Percentiles rank a stretch among this genome's conserved stretches.
phyloP scores from a whole-genome alignment of 768 basidiomycete species.

The Cytidiella melzeri region DNA sequence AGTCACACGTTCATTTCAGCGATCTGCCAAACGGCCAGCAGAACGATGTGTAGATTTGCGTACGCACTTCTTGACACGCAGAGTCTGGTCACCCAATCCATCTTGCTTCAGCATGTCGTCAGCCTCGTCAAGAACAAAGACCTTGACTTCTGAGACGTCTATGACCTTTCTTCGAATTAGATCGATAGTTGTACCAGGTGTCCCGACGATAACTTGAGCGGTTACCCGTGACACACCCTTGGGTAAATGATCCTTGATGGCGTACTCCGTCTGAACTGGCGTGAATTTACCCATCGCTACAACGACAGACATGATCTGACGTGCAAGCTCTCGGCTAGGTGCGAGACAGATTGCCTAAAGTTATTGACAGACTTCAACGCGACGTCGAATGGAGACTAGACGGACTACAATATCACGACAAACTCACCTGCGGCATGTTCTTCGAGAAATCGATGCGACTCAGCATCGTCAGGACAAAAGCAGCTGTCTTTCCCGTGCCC shows the following conservation, averaged over 20 bases:
- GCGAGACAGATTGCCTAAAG: constrained; percentile 91
- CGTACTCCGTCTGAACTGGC: constrained; percentile 87
- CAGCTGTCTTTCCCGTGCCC: constrained; percentile 98
- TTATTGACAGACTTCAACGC: no score
- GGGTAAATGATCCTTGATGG: constrained; percentile 84
- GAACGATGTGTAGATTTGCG: background rate
- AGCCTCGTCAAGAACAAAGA: constrained; percentile 96
- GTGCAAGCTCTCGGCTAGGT: constrained; percentile 92
- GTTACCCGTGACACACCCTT: constrained; percentile 60
- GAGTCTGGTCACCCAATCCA: constrained; percentile 88
- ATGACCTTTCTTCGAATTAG: constrained; percentile 74
- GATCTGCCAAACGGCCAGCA: background rate
- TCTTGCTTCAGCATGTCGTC: constrained; percentile 98
- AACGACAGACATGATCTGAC: constrained; percentile 96
- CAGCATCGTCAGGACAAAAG: constrained; percentile 96
- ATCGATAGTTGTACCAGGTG: constrained; percentile 92
- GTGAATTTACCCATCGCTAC: constrained; percentile 95
- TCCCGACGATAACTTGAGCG: constrained; percentile 92
- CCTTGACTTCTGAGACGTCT: constrained; percentile 75
- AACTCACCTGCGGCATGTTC: constrained; percentile 73
- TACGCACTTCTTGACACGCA: constrained; percentile 87
- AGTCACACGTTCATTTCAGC: background rate
- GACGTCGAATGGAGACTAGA: no score
- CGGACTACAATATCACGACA: no score
- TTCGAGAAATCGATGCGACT: constrained; percentile 83